Percentiles rank a stretch among this genome's conserved stretches.
These are phyloP conservation scores for Brasenia schreberi DNA, from an alignment of 164 flowering plant species.

Conservation along the genomic window DNA sequence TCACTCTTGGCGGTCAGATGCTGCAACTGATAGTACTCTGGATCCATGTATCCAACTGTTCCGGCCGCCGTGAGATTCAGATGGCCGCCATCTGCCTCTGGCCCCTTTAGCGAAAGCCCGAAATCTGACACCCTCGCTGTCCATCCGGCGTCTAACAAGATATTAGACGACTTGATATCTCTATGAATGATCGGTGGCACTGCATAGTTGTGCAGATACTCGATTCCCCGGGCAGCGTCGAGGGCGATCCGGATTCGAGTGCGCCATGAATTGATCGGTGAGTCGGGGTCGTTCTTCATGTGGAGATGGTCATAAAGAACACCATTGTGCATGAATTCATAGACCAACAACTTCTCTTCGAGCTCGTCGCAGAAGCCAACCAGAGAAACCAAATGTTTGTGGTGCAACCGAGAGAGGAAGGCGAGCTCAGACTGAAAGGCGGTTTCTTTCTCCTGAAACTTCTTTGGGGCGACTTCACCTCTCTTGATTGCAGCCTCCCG, in stretches of 20 bases:
- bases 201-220: conserved; percentile 89
- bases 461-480: conserved; percentile 42
- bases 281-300: conserved; percentile 17
- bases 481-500: conserved; percentile 90
- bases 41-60: conserved; percentile 96
- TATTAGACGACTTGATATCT: conserved; percentile 95
- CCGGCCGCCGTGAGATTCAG: conserved; percentile 72
- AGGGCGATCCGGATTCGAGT: conserved; percentile 67
- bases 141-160: conserved; percentile 69
- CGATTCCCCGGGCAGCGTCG: conserved; percentile 91
- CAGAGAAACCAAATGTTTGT: conserved; percentile 79
- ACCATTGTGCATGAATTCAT: conserved; percentile 91
- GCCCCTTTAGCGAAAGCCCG: conserved; percentile 75
- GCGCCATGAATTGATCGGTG: conserved; percentile 58
- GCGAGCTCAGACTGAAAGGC: conserved; percentile 88
- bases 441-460: conserved; percentile 77
- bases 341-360: conserved; percentile 82
- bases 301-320: conserved; percentile 86
- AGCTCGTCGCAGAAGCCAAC: conserved; percentile 87
- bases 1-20: conserved; percentile 91
- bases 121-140: conserved; percentile 88
- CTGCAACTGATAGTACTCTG: conserved; percentile 83
- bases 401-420: conserved; percentile 81
- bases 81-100: conserved; percentile 34
- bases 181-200: conserved; percentile 93